A percentile compares a stretch with the other conserved stretches of the same genome.
phyloP scores from a whole-genome alignment of 805 yeast genomes.

The Metschnikowia picachoensis region DNA sequence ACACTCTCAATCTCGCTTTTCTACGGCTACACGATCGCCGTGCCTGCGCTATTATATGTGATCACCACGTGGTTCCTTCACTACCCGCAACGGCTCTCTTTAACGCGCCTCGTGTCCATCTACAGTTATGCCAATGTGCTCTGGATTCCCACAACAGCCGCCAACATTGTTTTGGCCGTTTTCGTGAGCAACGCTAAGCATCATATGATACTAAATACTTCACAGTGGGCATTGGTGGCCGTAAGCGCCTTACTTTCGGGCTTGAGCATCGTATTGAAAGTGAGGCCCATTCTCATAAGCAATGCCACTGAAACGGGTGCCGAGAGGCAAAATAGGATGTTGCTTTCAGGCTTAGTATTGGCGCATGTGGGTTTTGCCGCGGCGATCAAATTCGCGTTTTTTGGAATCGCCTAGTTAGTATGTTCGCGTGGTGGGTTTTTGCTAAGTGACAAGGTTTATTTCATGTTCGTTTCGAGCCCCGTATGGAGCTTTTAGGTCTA shows the following conservation, averaged over 20 bases:
- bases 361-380: slow-evolving; percentile 58
- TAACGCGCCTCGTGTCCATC: slow-evolving; percentile 62
- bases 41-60: slow-evolving; percentile 57
- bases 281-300: slow-evolving; percentile 35
- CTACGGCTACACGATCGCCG: slow-evolving; percentile 69
- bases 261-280: slow-evolving; percentile 46
- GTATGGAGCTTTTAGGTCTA: too few species aligned
- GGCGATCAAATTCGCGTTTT: slow-evolving; percentile 63
- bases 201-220: slow-evolving; percentile 37
- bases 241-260: slow-evolving; percentile 63
- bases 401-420: slow-evolving; percentile 21
- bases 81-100: slow-evolving; percentile 44
- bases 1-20: slow-evolving; percentile 66
- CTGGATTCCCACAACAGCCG: slow-evolving; percentile 80
- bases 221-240: slow-evolving; percentile 62
- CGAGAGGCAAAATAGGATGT: slow-evolving; percentile 23
- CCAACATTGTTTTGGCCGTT: slow-evolving; percentile 56
- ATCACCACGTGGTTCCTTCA: slow-evolving; percentile 51
- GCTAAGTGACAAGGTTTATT: too few species aligned
- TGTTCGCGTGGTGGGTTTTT: background rate
- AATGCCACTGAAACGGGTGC: slow-evolving; percentile 30
- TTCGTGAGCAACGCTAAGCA: slow-evolving; percentile 36
- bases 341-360: slow-evolving; percentile 40
- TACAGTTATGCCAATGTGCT: slow-evolving; percentile 81
- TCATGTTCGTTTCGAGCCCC: too few species aligned